Evolutionary conservation across 306 rosid species (phyloP).

Genomic region (Prunus mongolica): DNA sequence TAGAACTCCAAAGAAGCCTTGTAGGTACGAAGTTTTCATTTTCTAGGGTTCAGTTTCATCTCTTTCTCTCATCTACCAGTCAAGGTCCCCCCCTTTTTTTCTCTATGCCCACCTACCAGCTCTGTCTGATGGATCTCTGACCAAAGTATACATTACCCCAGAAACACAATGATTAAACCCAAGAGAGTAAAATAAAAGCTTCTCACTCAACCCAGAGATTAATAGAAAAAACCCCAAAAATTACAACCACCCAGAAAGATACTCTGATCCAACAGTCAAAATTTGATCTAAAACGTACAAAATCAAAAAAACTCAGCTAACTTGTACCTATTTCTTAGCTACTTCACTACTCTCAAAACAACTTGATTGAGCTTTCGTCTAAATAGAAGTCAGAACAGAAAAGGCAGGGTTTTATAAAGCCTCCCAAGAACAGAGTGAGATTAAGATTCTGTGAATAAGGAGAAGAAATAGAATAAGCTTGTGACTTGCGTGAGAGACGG

Average conservation of each 20-base stretch:
- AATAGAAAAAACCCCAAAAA: background rate
- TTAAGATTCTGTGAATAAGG: conserved; percentile 11
- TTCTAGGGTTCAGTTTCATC: conserved; percentile 39
- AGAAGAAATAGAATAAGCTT: background rate
- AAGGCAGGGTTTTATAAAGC: conserved; percentile 2
- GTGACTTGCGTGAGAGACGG: conserved; percentile 4
- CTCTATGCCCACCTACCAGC: conserved; percentile 55
- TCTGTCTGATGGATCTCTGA: conserved; percentile 48
- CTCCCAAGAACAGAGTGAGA: conserved; percentile 1
- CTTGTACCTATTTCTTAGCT: background rate
- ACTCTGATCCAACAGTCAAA: conserved; percentile 2
- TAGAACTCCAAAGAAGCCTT: conserved; percentile 33
- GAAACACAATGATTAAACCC: conserved; percentile 51
- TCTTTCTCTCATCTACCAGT: conserved; percentile 56
- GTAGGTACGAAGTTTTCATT: conserved; percentile 23
- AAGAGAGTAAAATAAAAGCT: conserved; percentile 25
- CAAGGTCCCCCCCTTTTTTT: conserved; percentile 32
- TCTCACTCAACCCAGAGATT: conserved; percentile 15
- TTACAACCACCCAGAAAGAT: background rate
- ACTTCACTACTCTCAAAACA: conserved; percentile 1
- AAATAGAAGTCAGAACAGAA: background rate
- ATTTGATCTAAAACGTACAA: conserved; percentile 17
- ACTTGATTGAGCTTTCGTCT: conserved; percentile 7
- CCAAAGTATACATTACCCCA: conserved; percentile 49
- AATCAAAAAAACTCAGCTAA: background rate